Evolutionary conservation across 768 basidiomycete species (phyloP).

Genomic region (Lentinus tigrinus): DNA sequence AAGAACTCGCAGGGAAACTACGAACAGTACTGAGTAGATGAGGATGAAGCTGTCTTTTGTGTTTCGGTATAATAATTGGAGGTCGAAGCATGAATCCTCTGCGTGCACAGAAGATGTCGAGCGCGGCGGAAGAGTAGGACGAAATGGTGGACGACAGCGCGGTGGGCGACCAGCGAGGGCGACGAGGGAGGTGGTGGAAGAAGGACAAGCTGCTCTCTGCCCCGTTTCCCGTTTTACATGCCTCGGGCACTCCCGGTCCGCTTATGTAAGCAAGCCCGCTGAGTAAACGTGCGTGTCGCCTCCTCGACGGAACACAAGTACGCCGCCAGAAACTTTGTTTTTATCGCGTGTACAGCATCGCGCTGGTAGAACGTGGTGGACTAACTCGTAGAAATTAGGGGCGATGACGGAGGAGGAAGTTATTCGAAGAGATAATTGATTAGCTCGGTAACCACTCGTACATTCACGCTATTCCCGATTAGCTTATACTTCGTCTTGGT

Average conservation of each 20-base stretch:
- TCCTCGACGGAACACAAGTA: too few species aligned
- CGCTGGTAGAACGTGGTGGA: too few species aligned
- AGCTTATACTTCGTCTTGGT: slow-evolving; percentile 71
- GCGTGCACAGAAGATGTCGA: slow-evolving; percentile 62
- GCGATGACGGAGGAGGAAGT: too few species aligned
- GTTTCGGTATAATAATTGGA: slow-evolving; percentile 70
- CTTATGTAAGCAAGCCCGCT: slow-evolving; percentile 15
- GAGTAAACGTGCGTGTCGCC: slow-evolving; percentile 18
- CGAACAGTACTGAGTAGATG: slow-evolving; percentile 50
- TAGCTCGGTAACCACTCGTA: slow-evolving; percentile 62
- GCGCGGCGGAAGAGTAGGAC: slow-evolving; percentile 45
- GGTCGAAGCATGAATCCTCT: slow-evolving; percentile 95
- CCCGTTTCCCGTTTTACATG: slow-evolving; percentile 12
- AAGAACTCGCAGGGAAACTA: not conserved
- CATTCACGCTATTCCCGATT: slow-evolving; percentile 84
- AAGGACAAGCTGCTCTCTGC: not conserved
- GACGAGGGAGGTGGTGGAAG: slow-evolving; percentile 27
- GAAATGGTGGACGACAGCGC: slow-evolving; percentile 55
- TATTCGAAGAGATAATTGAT: slow-evolving; percentile 54
- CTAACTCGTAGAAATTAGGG: too few species aligned
- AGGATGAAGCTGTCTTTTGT: slow-evolving; percentile 53
- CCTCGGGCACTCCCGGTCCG: slow-evolving; percentile 19
- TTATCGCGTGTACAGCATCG: too few species aligned
- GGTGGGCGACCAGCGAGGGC: slow-evolving; percentile 19
- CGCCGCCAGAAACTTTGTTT: too few species aligned